phyloP scores from a whole-genome alignment of 306 rosid genomes.

The Rosa rugosa region DNA sequence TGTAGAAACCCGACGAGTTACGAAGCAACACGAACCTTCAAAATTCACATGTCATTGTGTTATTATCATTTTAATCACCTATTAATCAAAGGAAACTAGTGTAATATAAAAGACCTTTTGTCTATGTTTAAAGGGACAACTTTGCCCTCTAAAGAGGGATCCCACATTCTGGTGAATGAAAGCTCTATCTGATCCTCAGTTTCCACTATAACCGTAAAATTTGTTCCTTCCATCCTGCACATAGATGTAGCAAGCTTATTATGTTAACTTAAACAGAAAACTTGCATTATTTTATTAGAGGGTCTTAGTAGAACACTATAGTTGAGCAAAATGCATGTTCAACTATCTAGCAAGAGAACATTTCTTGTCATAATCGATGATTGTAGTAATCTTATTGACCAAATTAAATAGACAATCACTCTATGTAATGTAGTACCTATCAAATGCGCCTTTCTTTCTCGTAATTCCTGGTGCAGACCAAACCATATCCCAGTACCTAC shows the following conservation, averaged over 20 bases:
- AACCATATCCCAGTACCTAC: constrained; percentile 40
- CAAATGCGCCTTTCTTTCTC: constrained; percentile 34
- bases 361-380: too few species aligned
- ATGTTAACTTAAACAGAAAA: not conserved
- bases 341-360: not conserved
- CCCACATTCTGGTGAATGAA: constrained; percentile 39
- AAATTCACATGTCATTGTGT: not conserved
- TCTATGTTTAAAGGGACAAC: constrained; percentile 33
- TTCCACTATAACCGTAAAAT: constrained; percentile 28
- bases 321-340: not conserved
- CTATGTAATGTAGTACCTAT: constrained; percentile 29
- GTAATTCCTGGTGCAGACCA: constrained; percentile 29
- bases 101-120: not conserved
- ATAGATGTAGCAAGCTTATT: not conserved
- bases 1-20: constrained; percentile 32
- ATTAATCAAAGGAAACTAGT: not conserved
- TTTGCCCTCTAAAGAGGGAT: constrained; percentile 26
- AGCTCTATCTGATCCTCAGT: constrained; percentile 36
- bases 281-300: not conserved
- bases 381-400: not conserved
- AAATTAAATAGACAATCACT: not conserved
- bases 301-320: not conserved
- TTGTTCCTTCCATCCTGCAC: constrained; percentile 34
- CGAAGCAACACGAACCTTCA: constrained; percentile 27
- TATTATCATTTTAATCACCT: not conserved